Evolutionary conservation across 2,329 filamentous ascomycete genomes (phyloP), one percentile per base, ranked within the genome.

Genomic region (Thielaviopsis ethacetica): DNA sequence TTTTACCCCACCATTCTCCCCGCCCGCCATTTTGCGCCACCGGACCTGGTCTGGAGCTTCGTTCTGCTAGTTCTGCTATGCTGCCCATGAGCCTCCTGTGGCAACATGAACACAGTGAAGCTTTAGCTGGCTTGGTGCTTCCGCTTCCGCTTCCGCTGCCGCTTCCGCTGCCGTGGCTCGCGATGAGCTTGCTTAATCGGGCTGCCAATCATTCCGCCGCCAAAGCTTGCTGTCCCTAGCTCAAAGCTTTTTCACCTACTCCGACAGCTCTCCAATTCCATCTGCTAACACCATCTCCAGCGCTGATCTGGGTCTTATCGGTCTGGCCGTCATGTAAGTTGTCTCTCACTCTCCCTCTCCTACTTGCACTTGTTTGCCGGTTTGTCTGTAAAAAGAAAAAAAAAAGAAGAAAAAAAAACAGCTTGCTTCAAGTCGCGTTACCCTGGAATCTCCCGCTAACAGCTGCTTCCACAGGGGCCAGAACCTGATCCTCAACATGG

Each of bases 301-400:
- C 76, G 84, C 83, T 83, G 87, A 93, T 83, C 84, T 93, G 75
- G 88, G 88, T 80, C 86, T 93, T 71, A 91, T 93, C 73, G 88
- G 88, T 82, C 81, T 93, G 78, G 88, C 88, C 77, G 88, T 93
- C 75, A 93, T 93, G 86, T 81, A 76, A 75, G 78, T 79, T 59
- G 19, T 51, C 41, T 47, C 58, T 54, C 3, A 34, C 44, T 17
- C 47, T 38, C 17, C 15, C 44, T 17, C 47, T 38, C 17, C 15
- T 58, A 34, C 10, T 34, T 34, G 30, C 38, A 44, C 52, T 27
- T 57, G 54, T 58, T 51, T 30, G 22, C 15, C 50, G 27, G 54
- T 52, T 49, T 53, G 56, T 54, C 49, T 15, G 26, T 41, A 54
- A 34, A 10, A 26, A 4, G 9, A n/a, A n/a, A n/a, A n/a, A n/a